Evolutionary conservation across 1,284 basidiomycete species (phyloP).

Genomic region (Pseudozyma hubeiensis): DNA sequence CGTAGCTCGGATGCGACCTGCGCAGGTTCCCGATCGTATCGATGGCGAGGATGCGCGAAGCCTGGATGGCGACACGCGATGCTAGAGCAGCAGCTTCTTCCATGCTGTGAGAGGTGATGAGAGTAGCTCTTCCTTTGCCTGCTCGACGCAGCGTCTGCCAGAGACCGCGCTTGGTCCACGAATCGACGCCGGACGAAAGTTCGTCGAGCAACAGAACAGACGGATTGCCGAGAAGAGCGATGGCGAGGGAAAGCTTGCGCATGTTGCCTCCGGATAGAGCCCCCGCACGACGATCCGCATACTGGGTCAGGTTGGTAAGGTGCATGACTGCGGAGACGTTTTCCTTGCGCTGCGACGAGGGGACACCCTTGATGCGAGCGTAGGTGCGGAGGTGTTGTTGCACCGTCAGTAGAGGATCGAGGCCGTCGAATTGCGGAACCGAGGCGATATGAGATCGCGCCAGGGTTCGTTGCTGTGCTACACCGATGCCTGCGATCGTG

Average conservation of each 20-base stretch:
- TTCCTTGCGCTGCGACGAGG: conserved; percentile 72
- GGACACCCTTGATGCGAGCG: conserved; percentile 74
- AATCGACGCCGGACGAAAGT: conserved; percentile 83
- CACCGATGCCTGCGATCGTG: conserved; percentile 32
- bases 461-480: conserved; percentile 27
- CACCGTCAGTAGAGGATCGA: conserved; percentile 81
- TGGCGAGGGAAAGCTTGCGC: conserved; percentile 80
- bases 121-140: conserved; percentile 69
- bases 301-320: conserved; percentile 75
- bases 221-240: conserved; percentile 83
- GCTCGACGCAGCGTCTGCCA: conserved; percentile 79
- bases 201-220: conserved; percentile 83
- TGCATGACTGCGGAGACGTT: conserved; percentile 76
- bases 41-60: conserved; percentile 71
- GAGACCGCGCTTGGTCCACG: conserved; percentile 84
- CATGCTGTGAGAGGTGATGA: conserved; percentile 77
- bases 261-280: conserved; percentile 78
- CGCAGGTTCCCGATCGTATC: conserved; percentile 78
- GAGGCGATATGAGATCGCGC: conserved; percentile 41
- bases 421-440: conserved; percentile 81
- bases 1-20: conserved; percentile 78
- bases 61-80: conserved; percentile 64
- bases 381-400: conserved; percentile 76
- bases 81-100: conserved; percentile 83
- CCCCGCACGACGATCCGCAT: conserved; percentile 78